Conservation (phyloP, 108 stramenopile species). For the Stephanodiscus minutulus region DNA sequence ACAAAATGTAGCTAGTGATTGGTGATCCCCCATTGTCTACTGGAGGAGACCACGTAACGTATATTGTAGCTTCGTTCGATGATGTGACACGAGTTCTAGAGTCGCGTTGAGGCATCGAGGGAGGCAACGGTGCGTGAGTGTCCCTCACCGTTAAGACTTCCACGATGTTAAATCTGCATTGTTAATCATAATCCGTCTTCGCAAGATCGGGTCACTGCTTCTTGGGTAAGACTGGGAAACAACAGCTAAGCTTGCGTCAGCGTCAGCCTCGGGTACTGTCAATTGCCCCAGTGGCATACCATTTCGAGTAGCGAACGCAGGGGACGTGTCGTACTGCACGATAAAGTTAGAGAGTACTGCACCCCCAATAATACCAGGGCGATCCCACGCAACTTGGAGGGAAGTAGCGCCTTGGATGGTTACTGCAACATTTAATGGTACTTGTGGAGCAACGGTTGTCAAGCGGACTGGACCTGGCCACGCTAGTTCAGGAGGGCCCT, state of each 20-base stretch:
- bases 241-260: slow-evolving; percentile 36
- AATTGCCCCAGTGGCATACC: slow-evolving; percentile 45
- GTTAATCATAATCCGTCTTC: slow-evolving; percentile 36
- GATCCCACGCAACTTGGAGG: slow-evolving; percentile 59
- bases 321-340: slow-evolving; percentile 55
- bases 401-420: slow-evolving; percentile 38
- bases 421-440: slow-evolving; percentile 43
- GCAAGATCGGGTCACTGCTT: slow-evolving; percentile 30
- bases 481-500: slow-evolving; percentile 48
- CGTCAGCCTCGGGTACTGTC: slow-evolving; percentile 23
- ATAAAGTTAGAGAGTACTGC: slow-evolving; percentile 37
- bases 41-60: slow-evolving; percentile 64
- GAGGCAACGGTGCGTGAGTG: slow-evolving; percentile 65
- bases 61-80: slow-evolving; percentile 51
- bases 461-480: slow-evolving; percentile 48
- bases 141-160: slow-evolving; percentile 70
- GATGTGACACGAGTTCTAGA: slow-evolving; percentile 40
- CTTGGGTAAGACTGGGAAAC: slow-evolving; percentile 35
- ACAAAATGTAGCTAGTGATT: slow-evolving; percentile 74
- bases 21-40: slow-evolving; percentile 86
- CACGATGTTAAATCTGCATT: slow-evolving; percentile 27
- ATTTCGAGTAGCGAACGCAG: slow-evolving; percentile 38
- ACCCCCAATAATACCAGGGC: slow-evolving; percentile 54
- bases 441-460: slow-evolving; percentile 36
- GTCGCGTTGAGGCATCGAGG: slow-evolving; percentile 65